Evolutionary conservation across 2,329 filamentous ascomycete genomes (phyloP).

Genomic region (Trichoderma harzianum): DNA sequence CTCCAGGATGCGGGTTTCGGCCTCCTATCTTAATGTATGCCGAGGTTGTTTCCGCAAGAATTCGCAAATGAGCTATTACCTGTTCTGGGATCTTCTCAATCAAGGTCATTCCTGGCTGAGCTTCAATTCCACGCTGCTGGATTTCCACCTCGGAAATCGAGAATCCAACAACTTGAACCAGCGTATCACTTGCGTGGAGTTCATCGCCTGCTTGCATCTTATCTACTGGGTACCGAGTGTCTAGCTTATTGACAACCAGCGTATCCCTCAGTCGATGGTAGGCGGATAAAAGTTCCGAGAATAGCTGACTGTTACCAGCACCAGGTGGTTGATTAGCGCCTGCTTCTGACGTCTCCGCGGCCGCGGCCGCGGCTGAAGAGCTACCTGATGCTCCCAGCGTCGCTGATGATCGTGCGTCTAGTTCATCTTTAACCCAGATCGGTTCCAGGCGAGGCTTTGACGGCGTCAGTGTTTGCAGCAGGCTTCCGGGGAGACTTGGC

Average conservation of each 20-base stretch:
- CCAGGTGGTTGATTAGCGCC: slow-evolving; percentile 20
- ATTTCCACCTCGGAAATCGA: slow-evolving; percentile 90
- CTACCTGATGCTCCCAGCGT: slow-evolving; percentile 40
- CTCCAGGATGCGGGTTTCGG: slow-evolving; percentile 58
- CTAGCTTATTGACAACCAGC: slow-evolving; percentile 52
- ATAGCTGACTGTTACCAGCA: slow-evolving; percentile 25
- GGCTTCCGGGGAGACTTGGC: slow-evolving; percentile 38
- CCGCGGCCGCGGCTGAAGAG: slow-evolving; percentile 37
- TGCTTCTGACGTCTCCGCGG: slow-evolving; percentile 28
- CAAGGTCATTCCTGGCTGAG: slow-evolving; percentile 68
- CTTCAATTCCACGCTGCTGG: slow-evolving; percentile 79
- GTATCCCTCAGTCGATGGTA: slow-evolving; percentile 61
- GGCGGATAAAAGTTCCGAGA: slow-evolving; percentile 56
- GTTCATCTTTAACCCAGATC: slow-evolving; percentile 41
- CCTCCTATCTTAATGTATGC: slow-evolving; percentile 79
- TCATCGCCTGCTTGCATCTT: slow-evolving; percentile 38
- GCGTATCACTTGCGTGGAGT: slow-evolving; percentile 53
- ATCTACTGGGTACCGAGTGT: slow-evolving; percentile 36
- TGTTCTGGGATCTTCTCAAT: slow-evolving; percentile 83
- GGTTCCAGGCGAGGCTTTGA: slow-evolving; percentile 37
- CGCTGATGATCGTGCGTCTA: slow-evolving; percentile 28
- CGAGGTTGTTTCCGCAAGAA: slow-evolving; percentile 82
- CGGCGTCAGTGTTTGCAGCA: slow-evolving; percentile 38
- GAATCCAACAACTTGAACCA: slow-evolving; percentile 69
- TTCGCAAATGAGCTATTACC: slow-evolving; percentile 78